phyloP scores from a whole-genome alignment of 148 eudicot genomes.

The Pouteria glomerata region DNA sequence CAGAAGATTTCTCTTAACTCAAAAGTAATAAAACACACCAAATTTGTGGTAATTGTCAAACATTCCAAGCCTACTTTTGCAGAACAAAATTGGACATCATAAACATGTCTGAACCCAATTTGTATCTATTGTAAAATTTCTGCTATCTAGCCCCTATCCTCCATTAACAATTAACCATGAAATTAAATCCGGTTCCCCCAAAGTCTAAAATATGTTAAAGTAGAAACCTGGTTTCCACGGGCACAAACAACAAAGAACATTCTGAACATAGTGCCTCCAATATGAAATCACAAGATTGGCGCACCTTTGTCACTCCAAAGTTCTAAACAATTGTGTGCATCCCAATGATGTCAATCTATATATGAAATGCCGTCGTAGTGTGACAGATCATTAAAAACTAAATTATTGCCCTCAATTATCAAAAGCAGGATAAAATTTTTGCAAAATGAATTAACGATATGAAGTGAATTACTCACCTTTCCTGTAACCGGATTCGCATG shows the following conservation, averaged over 20 bases:
- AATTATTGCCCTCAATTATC: not conserved
- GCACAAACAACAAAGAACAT: not conserved
- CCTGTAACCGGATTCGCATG: constrained; percentile 20
- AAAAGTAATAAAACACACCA: too few relatives aligned
- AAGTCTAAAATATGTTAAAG: too few relatives aligned
- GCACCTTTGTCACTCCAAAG: not conserved
- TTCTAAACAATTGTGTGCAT: not conserved
- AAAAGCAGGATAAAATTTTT: not conserved
- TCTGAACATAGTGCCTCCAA: not conserved
- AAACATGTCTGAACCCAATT: too few relatives aligned
- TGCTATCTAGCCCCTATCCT: too few relatives aligned
- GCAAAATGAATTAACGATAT: not conserved
- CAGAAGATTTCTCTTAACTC: not conserved
- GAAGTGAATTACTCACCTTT: constrained; percentile 30
- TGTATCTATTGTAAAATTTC: too few relatives aligned
- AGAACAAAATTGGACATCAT: too few relatives aligned
- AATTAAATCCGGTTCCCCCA: too few relatives aligned
- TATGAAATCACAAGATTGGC: not conserved
- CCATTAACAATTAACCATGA: too few relatives aligned
- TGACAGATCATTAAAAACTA: not conserved
- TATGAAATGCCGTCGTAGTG: not conserved
- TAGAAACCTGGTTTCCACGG: not conserved
- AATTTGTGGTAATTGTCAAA: too few relatives aligned
- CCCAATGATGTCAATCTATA: not conserved
- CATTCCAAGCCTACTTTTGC: too few relatives aligned